A percentile compares a stretch with the other conserved stretches of the same genome.
phyloP scores from a whole-genome alignment of 768 basidiomycete genomes.

The Naematelia aurantialba region DNA sequence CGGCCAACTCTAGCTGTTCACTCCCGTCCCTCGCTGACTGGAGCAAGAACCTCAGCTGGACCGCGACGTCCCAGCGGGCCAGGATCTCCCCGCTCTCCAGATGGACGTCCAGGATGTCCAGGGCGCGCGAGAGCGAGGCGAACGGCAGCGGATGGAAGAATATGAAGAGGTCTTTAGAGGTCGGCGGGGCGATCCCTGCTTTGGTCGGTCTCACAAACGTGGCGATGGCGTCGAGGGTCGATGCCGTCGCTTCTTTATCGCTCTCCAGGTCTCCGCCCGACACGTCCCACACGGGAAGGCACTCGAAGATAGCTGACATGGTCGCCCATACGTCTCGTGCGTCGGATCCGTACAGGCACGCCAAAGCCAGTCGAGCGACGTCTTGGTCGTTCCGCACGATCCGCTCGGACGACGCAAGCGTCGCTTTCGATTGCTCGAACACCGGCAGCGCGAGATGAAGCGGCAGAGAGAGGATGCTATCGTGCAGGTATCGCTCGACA shows the following conservation, averaged over 20 bases:
- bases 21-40: constrained; percentile 63
- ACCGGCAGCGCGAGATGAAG: constrained; percentile 68
- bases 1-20: constrained; percentile 81
- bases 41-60: constrained; percentile 84
- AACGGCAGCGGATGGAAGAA: constrained; percentile 79
- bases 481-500: constrained; percentile 64
- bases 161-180: constrained; percentile 66
- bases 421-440: constrained; percentile 90
- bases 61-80: constrained; percentile 77
- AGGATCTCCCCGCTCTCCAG: constrained; percentile 90
- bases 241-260: constrained; percentile 72
- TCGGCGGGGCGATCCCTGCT: constrained; percentile 55
- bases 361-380: constrained; percentile 77
- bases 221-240: constrained; percentile 74
- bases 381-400: constrained; percentile 78
- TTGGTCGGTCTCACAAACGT: constrained; percentile 74
- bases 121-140: constrained; percentile 68
- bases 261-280: constrained; percentile 54
- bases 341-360: constrained; percentile 79
- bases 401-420: constrained; percentile 64
- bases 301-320: constrained; percentile 93
- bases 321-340: constrained; percentile 65
- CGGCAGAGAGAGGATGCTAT: constrained; percentile 67
- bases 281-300: constrained; percentile 81
- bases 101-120: constrained; percentile 91